Conservation (phyloP, 1,284 basidiomycete species). For the Uromyces viciae-fabae region DNA sequence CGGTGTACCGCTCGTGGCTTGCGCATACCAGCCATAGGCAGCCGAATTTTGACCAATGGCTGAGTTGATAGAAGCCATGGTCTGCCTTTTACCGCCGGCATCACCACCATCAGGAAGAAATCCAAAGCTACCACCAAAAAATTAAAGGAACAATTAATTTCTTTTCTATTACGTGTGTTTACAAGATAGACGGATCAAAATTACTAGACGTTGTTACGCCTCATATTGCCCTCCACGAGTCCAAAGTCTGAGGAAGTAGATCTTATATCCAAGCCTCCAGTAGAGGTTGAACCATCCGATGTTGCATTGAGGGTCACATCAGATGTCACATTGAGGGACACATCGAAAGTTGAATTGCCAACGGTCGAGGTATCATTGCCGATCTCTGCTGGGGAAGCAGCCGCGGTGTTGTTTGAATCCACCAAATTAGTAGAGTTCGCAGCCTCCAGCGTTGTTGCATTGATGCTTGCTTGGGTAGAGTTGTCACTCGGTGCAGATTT, state of each 20-base stretch:
- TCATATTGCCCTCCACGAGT: neutral
- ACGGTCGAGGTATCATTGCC: too few relatives aligned
- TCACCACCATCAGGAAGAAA: conserved; percentile 42
- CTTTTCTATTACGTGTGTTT: neutral
- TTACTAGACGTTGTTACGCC: neutral
- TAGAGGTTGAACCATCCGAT: neutral
- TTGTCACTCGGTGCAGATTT: too few relatives aligned
- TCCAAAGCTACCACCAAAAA: conserved; percentile 6
- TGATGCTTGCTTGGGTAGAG: too few relatives aligned
- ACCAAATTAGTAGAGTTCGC: too few relatives aligned
- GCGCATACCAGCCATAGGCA: conserved; percentile 54
- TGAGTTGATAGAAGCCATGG: conserved; percentile 51
- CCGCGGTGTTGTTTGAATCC: neutral
- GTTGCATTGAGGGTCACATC: neutral
- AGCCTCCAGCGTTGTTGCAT: too few relatives aligned
- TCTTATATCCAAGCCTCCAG: neutral
- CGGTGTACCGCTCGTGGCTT: conserved; percentile 52
- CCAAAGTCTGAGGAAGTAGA: neutral
- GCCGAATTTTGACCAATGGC: conserved; percentile 47
- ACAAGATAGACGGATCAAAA: neutral
- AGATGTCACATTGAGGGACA: too few relatives aligned
- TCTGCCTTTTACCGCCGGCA: conserved; percentile 49
- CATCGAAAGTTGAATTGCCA: too few relatives aligned
- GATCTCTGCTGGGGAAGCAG: too few relatives aligned
- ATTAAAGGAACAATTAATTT: neutral